These are phyloP conservation scores for Eimeria falciformis DNA, from an alignment of 169 alveolate genomes.

Conservation along the genomic window DNA sequence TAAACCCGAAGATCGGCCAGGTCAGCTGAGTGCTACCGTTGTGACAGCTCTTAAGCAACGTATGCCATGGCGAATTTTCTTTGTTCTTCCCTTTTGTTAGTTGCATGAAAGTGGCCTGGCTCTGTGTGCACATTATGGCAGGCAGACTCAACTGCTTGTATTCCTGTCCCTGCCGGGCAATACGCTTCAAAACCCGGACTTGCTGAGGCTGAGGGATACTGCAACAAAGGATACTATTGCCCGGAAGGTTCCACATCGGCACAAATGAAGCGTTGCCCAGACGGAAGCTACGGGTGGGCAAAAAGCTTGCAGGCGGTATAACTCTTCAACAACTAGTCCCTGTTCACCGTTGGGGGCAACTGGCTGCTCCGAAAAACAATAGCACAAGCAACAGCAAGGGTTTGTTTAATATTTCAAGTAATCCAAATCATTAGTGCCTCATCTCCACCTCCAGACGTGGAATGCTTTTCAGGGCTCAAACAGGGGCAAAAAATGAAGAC, in stretches of 20 bases:
- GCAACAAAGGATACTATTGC: conserved; percentile 31
- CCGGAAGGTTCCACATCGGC: conserved; percentile 59
- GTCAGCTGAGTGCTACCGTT: not conserved
- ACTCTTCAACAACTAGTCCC: no score
- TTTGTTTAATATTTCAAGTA: no score
- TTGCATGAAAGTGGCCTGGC: not conserved
- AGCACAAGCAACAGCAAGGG: no score
- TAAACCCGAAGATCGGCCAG: conserved; percentile 68
- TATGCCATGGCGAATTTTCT: not conserved
- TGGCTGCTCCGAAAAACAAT: no score
- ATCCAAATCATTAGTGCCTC: no score
- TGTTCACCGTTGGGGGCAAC: no score
- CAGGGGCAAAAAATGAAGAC: conserved; percentile 39
- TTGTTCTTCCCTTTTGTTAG: not conserved
- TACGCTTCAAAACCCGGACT: conserved; percentile 32
- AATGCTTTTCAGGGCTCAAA: conserved; percentile 21
- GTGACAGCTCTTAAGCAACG: not conserved
- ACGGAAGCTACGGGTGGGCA: conserved; percentile 55
- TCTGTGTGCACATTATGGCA: not conserved
- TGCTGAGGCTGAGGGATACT: conserved; percentile 51
- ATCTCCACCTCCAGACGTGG: not conserved
- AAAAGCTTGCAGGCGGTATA: not conserved
- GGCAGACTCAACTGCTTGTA: conserved; percentile 44
- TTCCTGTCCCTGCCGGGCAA: conserved; percentile 53
- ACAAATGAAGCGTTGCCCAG: conserved; percentile 41